phyloP scores from a whole-genome alignment of 345 rosid genomes.

The Tarenaya hassleriana region DNA sequence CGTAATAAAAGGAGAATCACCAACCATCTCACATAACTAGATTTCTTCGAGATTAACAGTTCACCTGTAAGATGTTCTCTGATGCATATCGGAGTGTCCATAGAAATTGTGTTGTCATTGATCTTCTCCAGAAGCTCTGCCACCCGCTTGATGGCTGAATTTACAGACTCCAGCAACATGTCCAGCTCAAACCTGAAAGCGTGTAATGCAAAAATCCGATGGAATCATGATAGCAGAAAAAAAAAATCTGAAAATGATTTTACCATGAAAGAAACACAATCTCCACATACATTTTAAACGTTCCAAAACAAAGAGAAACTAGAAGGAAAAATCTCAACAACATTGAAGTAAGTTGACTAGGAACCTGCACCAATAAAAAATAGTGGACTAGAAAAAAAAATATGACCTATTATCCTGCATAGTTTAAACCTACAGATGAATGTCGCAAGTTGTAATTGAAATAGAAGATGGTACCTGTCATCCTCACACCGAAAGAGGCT shows the following conservation, averaged over 20 bases:
- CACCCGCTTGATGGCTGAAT: conserved; percentile 67
- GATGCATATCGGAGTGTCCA: conserved; percentile 48
- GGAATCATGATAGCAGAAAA: conserved; percentile 1
- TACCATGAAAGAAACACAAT: conserved; percentile 6
- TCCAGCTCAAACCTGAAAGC: conserved; percentile 93
- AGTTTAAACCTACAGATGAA: background rate
- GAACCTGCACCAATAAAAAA: conserved; percentile 1
- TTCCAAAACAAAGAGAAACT: background rate
- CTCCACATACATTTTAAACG: background rate
- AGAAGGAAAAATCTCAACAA: conserved; percentile 6
- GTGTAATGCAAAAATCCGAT: conserved; percentile 19
- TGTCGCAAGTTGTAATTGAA: conserved; percentile 2
- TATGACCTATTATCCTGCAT: conserved; percentile 1
- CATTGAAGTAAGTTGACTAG: conserved; percentile 6
- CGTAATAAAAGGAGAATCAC: conserved; percentile 7
- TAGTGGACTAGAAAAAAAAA: conserved; percentile 5
- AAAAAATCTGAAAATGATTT: background rate
- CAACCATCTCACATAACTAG: conserved; percentile 9
- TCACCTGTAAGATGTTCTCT: conserved; percentile 88
- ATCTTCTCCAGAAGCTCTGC: conserved; percentile 78
- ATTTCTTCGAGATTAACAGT: conserved; percentile 17
- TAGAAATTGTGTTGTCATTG: conserved; percentile 53
- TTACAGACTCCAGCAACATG: conserved; percentile 91
- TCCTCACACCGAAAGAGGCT: conserved; percentile 97
- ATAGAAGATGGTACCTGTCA: conserved; percentile 69